Evolutionary conservation across 2,329 filamentous ascomycete species (phyloP), one percentile per base, ranked within the genome.

Genomic region (Arthrobotrys conoides): DNA sequence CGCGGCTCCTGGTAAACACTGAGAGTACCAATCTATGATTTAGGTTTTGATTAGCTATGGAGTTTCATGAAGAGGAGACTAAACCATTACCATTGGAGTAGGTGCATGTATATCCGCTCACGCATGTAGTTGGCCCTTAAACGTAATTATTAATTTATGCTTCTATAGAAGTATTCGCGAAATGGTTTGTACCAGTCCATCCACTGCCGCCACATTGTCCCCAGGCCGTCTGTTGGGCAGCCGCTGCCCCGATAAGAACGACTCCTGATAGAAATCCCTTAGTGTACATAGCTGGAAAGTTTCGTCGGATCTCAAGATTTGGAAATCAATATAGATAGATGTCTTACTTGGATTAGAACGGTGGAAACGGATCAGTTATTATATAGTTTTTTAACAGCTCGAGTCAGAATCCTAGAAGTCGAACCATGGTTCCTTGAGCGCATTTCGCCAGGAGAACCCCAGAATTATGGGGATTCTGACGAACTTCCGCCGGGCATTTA

Each of bases 171-270:
- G 14, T 9, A n/a, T 33, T 51, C 22, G n/a, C 5, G 9, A 20
- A 20, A 27, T 22, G 33, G 12, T 33, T 9, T 36, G 14, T 72
- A 72, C 69, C 72, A 22, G 72, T 76, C 72, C 72, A 76, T 30
- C 72, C 72, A 33, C 30, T 70, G n/a, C 72, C 72, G 44, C 72
- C 72, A 30, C 72, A 76, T 66, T 76, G 72, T 49, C 72, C 72
- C 57, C 65, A 76, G 44, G 65, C 72, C 1, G 72, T 22, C 48
- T 76, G 72, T 53, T 76, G 72, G 10, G 72, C 72, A n/a, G 66
- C 46, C 1, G 36, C 71, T 16, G 30, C 38, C 0, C 46, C 65
- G 12, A 51, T 33, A 44, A 76, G 36, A 8, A 57, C 18, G 9
- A 65, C 46, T 3, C 53, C 57, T 14, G 53, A 64, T 38, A 76